A percentile compares a stretch with the other conserved stretches of the same genome.
phyloP scores from a whole-genome alignment of 2,329 filamentous ascomycete species.

The Fusarium nisikadoi region DNA sequence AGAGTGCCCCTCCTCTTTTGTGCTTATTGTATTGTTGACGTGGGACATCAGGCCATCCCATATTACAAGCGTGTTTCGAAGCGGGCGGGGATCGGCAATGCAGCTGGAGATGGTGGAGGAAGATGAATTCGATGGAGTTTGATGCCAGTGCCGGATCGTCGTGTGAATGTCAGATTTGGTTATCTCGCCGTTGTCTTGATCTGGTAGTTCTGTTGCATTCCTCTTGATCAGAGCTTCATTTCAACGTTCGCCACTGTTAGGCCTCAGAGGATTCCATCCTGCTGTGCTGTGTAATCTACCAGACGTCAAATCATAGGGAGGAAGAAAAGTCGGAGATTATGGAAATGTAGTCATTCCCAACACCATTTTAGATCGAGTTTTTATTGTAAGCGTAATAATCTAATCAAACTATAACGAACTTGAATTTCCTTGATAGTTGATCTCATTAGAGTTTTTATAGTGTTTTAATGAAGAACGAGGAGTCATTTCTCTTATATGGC shows the following conservation, averaged over 20 bases:
- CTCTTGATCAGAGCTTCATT: background rate
- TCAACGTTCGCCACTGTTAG: background rate
- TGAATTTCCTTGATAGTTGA: background rate
- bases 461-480: background rate
- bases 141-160: conserved; percentile 32
- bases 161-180: conserved; percentile 12
- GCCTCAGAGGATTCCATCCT: background rate
- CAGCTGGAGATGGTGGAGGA: conserved; percentile 22
- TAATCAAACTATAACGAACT: background rate
- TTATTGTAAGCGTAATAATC: background rate
- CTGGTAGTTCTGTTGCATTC: background rate
- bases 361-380: background rate
- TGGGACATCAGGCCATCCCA: conserved; percentile 34
- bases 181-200: background rate
- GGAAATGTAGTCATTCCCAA: background rate
- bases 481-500: background rate
- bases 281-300: background rate
- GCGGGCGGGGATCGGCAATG: conserved; percentile 31
- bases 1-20: conserved; percentile 28
- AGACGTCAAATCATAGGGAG: background rate
- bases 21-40: conserved; percentile 19
- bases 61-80: conserved; percentile 39
- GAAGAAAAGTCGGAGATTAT: background rate
- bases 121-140: conserved; percentile 7
- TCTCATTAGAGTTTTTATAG: too few relatives aligned